These are phyloP conservation scores for Otatea glauca DNA, from an alignment of 176 grass and related monocot genomes.

Conservation along the genomic window DNA sequence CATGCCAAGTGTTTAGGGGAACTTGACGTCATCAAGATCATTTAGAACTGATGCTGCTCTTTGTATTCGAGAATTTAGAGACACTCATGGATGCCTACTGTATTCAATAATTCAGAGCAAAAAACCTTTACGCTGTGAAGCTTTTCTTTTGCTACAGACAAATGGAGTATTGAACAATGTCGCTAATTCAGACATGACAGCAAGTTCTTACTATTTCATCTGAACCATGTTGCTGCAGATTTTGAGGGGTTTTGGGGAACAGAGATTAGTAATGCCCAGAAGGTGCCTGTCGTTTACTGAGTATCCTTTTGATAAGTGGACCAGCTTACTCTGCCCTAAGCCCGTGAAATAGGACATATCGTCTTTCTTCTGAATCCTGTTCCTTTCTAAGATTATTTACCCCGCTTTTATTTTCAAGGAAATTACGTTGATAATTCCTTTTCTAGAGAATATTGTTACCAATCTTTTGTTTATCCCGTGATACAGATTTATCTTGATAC, in stretches of 20 bases:
- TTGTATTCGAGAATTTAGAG: too few species aligned
- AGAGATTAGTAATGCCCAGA: background rate
- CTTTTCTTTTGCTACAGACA: background rate
- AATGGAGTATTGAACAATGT: background rate
- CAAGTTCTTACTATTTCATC: background rate
- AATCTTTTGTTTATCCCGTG: background rate
- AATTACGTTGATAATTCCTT: background rate
- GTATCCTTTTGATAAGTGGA: slow-evolving; percentile 1
- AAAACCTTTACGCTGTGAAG: background rate
- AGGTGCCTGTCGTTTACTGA: background rate
- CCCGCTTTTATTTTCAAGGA: background rate
- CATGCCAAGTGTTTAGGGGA: too few species aligned
- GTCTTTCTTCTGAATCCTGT: background rate
- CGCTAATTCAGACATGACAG: background rate
- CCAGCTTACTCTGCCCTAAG: slow-evolving; percentile 11
- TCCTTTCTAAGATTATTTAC: background rate
- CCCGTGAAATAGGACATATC: background rate
- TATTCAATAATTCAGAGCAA: background rate
- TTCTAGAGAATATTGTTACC: background rate
- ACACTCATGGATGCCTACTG: background rate
- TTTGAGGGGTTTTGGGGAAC: background rate
- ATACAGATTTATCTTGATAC: background rate
- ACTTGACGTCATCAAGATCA: too few species aligned
- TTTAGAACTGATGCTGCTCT: too few species aligned
- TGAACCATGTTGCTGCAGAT: background rate